Percentiles rank a stretch among this genome's conserved stretches.
Conservation (phyloP, 106 monocot genomes). For the Posidonia australis region DNA sequence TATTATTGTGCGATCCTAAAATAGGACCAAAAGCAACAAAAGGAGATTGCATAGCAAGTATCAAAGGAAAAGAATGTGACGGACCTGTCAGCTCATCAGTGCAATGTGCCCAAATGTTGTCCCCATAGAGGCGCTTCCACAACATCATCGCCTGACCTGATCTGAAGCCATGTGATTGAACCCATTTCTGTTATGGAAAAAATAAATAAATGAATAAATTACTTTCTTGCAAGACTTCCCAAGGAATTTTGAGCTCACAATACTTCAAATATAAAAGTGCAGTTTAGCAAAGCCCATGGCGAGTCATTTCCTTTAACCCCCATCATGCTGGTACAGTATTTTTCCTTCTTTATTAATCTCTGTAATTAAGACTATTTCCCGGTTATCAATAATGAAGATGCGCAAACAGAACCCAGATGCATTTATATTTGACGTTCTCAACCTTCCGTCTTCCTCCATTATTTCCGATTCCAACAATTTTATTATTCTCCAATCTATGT, state of each 20-base stretch:
- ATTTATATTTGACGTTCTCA: too few species aligned
- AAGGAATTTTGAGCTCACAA: neutral
- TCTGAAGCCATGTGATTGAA: constrained; percentile 75
- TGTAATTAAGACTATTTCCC: too few species aligned
- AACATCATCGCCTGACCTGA: constrained; percentile 87
- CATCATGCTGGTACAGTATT: too few species aligned
- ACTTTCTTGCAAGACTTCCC: neutral
- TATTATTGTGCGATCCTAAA: neutral
- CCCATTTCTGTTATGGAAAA: constrained; percentile 64
- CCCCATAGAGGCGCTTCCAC: constrained; percentile 90
- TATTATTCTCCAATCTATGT: too few species aligned
- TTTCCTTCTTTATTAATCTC: too few species aligned
- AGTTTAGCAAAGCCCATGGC: too few species aligned
- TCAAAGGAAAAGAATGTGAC: neutral
- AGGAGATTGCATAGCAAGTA: neutral
- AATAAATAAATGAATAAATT: neutral
- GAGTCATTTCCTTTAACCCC: too few species aligned
- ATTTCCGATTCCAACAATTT: too few species aligned
- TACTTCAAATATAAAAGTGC: too few species aligned
- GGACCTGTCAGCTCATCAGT: constrained; percentile 76
- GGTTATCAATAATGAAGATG: too few species aligned
- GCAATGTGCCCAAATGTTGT: constrained; percentile 61
- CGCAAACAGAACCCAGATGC: too few species aligned
- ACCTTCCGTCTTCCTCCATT: neutral
- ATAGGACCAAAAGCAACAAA: neutral